Evolutionary conservation across 192 early-diverging fungal genomes (phyloP), one percentile per base, ranked within the genome.

Genomic region (Linnemannia hyalina): DNA sequence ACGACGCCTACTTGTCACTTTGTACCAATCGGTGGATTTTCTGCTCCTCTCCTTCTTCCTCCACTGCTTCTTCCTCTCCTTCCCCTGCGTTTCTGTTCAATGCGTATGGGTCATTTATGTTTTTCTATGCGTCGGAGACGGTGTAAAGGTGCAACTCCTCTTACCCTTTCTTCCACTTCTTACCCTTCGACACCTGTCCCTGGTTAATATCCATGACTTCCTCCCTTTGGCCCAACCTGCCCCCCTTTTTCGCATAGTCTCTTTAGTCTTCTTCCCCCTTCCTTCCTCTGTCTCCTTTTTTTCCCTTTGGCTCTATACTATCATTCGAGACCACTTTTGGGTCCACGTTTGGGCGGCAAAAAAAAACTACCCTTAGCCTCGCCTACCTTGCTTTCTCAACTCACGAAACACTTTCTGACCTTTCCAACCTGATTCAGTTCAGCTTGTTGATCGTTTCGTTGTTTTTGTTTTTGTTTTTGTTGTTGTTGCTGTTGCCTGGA

Each of bases 21-120:
- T 32, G 29, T 44, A 49, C 13, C 26, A 46, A 20, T 23, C 11
- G n/a, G 44, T 32, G 26, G 72, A 20, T 46, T 16, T 10, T 26
- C 23, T 46, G 6, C 13, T 54, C 73, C 26, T 52, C 22, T n/a
- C 22, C 49, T 29, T 46, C 32, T 5, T 75, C 74, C 36, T 29
- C 74, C n/a, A n/a, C n/a, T n/a, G n/a, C 49, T 29, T 46, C 32
- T 5, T 75, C 74, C 36, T 29, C 74, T 41, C 71, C 42, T 73
- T 29, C 44, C 42, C 60, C 60, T 65, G 60, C 60, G 60, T 65
- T 60, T 22, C 49, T 52, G 49, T 52, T 52, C 49, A 52, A 52
- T 52, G 49, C 49, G 49, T 52, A 52, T 22, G 49, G 38, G 68
- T 22, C 10, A 20, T 40, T 36, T 22, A 23, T 41, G 20, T 41